Conservation (phyloP, 306 rosid genomes). For the Vigna mungo region DNA sequence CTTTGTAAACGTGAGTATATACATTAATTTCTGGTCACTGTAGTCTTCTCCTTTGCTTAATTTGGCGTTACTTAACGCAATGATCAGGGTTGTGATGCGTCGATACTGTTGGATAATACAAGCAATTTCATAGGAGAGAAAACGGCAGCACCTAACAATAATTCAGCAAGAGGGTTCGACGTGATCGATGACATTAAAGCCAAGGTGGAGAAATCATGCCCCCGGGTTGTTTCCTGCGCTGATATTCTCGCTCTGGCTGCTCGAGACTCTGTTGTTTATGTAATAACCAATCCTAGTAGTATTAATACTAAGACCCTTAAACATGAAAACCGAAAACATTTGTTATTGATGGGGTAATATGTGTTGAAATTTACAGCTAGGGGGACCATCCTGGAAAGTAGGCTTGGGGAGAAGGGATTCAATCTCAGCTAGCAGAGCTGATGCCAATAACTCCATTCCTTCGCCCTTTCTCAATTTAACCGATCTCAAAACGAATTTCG, state of each 20-base stretch:
- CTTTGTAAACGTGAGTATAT: conserved; percentile 57
- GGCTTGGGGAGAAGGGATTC: conserved; percentile 66
- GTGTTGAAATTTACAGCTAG: conserved; percentile 45
- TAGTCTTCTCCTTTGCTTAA: background rate
- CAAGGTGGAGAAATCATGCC: too few relatives aligned
- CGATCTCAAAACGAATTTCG: conserved; percentile 44
- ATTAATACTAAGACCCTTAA: background rate
- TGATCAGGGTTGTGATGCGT: background rate
- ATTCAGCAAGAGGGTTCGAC: too few relatives aligned
- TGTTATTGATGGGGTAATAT: background rate
- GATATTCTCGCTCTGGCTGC: too few relatives aligned
- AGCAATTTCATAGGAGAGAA: too few relatives aligned
- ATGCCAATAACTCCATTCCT: conserved; percentile 54
- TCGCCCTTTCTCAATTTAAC: conserved; percentile 39
- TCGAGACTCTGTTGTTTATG: conserved; percentile 53
- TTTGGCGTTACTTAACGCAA: conserved; percentile 27
- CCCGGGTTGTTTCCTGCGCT: too few relatives aligned
- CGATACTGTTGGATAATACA: too few relatives aligned
- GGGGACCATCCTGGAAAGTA: conserved; percentile 59
- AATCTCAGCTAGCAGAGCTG: conserved; percentile 55
- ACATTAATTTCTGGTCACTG: conserved; percentile 20
- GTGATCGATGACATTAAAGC: too few relatives aligned
- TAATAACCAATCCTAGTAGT: conserved; percentile 19
- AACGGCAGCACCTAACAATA: too few relatives aligned
- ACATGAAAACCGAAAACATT: background rate